These are phyloP conservation scores for Hypoxylon sp. DNA, from an alignment of 2,329 filamentous ascomycete genomes.

Conservation along the genomic window DNA sequence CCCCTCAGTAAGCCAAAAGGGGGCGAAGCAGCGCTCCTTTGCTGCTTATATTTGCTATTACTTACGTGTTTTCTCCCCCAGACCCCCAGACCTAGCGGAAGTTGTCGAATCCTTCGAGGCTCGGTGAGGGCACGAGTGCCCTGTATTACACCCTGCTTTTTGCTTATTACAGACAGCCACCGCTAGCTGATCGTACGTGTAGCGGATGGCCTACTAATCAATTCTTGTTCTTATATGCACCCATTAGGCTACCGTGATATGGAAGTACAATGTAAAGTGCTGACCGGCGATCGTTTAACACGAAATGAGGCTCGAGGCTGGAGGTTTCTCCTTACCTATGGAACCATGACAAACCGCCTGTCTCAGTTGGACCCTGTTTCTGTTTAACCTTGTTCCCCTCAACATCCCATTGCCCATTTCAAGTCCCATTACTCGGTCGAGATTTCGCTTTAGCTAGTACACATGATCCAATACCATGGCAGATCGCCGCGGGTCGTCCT, in stretches of 20 bases:
- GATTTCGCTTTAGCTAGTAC: background rate
- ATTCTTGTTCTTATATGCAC: background rate
- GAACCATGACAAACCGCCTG: constrained; percentile 3
- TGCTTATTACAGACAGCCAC: constrained; percentile 16
- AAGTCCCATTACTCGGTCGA: background rate
- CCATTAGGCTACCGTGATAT: constrained; percentile 19
- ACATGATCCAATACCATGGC: constrained; percentile 27
- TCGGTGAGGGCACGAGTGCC: constrained; percentile 3
- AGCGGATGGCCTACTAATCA: constrained; percentile 14
- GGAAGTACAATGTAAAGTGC: constrained; percentile 1
- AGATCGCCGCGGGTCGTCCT: constrained; percentile 18
- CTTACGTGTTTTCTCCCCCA: background rate
- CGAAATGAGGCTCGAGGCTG: constrained; percentile 14
- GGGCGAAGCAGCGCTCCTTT: background rate
- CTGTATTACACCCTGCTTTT: constrained; percentile 3
- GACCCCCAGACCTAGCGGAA: too few species aligned
- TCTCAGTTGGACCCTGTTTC: constrained; percentile 2
- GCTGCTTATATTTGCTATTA: background rate
- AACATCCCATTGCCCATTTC: background rate
- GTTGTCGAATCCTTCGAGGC: constrained; percentile 25
- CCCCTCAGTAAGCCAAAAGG: background rate
- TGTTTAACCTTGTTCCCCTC: constrained; percentile 11
- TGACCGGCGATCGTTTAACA: constrained; percentile 21
- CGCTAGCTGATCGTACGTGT: background rate
- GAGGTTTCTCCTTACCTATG: constrained; percentile 7